Percentiles rank a stretch among this genome's conserved stretches.
These are phyloP conservation scores for Adansonia digitata DNA, from an alignment of 345 rosid genomes.

Conservation along the genomic window DNA sequence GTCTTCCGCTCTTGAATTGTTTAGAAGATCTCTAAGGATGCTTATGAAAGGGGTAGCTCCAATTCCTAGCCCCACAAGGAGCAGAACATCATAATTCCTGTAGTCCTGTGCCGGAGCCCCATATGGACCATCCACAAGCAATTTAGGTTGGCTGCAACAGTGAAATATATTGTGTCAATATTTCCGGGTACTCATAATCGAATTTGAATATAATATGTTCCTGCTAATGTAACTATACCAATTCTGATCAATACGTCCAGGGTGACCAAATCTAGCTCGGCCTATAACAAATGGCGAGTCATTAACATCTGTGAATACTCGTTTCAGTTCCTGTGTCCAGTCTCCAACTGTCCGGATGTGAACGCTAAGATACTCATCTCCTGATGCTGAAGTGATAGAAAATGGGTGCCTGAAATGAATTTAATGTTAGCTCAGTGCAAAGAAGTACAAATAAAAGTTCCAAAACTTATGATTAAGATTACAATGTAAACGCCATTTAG, in stretches of 20 bases:
- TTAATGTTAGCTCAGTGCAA: neutral
- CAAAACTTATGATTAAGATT: neutral
- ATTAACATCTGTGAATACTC: slow-evolving; percentile 50
- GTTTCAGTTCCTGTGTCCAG: slow-evolving; percentile 84
- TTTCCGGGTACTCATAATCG: neutral
- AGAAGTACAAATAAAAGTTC: neutral
- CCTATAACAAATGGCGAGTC: slow-evolving; percentile 54
- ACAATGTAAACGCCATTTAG: neutral
- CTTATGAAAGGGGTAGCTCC: slow-evolving; percentile 98
- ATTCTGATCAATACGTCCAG: slow-evolving; percentile 30
- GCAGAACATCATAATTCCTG: slow-evolving; percentile 80
- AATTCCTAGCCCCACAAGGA: slow-evolving; percentile 90
- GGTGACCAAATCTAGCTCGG: slow-evolving; percentile 49
- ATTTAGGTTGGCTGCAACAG: slow-evolving; percentile 60
- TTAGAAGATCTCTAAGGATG: slow-evolving; percentile 80
- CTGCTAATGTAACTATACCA: slow-evolving; percentile 34
- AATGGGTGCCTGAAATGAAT: slow-evolving; percentile 72
- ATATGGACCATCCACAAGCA: slow-evolving; percentile 84
- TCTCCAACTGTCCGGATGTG: slow-evolving; percentile 90
- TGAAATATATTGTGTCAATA: neutral
- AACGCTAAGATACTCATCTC: slow-evolving; percentile 76
- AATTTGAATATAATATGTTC: neutral
- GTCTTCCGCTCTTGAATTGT: slow-evolving; percentile 65
- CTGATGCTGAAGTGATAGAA: slow-evolving; percentile 93
- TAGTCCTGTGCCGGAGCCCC: slow-evolving; percentile 99